phyloP scores from a whole-genome alignment of 108 stramenopile genomes.

The Hondaea fermentalgiana region DNA sequence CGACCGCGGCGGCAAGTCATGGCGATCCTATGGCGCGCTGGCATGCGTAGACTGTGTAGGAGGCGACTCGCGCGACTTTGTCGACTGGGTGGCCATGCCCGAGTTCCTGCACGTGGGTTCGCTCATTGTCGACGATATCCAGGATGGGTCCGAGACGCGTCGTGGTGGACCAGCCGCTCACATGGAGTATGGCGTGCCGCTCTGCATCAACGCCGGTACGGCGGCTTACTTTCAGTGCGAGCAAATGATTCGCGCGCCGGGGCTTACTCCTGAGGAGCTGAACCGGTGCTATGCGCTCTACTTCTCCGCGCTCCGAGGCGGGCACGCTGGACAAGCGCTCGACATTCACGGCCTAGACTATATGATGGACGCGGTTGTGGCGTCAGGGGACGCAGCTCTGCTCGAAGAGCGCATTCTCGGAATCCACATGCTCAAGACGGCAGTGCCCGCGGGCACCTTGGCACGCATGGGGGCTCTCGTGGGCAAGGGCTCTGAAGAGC shows the following conservation, averaged over 20 bases:
- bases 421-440: slow-evolving; percentile 25
- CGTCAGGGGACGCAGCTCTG: not conserved
- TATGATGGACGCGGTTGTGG: slow-evolving; percentile 24
- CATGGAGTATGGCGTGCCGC: not conserved
- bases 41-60: slow-evolving; percentile 27
- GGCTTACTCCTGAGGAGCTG: not conserved
- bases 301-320: slow-evolving; percentile 25
- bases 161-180: slow-evolving; percentile 15
- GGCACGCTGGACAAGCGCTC: slow-evolving; percentile 27
- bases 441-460: slow-evolving; percentile 23
- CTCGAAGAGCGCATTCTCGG: slow-evolving; percentile 19
- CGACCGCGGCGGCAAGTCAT: slow-evolving; percentile 25
- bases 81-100: slow-evolving; percentile 26
- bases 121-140: slow-evolving; percentile 25
- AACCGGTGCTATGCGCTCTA: slow-evolving; percentile 21
- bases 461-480: slow-evolving; percentile 24
- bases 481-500: slow-evolving; percentile 16
- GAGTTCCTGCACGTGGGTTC: slow-evolving; percentile 30
- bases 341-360: slow-evolving; percentile 23
- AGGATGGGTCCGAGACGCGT: slow-evolving; percentile 13
- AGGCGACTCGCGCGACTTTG: slow-evolving; percentile 25
- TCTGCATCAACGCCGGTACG: slow-evolving; percentile 25
- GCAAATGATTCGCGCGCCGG: not conserved
- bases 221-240: slow-evolving; percentile 26
- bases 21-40: slow-evolving; percentile 28